These are phyloP conservation scores for Penicillium riverlandense DNA, from an alignment of 495 filamentous ascomycete species.

Conservation along the genomic window DNA sequence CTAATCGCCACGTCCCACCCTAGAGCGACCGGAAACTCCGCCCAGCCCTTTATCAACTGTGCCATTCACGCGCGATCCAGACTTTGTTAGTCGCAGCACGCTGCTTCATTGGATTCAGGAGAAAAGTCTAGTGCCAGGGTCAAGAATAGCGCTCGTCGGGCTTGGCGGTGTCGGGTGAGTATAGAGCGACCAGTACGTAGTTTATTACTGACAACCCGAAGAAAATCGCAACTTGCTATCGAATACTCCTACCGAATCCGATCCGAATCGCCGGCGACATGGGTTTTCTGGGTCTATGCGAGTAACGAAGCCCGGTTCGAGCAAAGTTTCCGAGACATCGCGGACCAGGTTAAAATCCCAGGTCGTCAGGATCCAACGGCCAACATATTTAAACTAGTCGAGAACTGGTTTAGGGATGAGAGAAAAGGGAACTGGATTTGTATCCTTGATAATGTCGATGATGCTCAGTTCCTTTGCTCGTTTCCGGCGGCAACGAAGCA, in stretches of 20 bases:
- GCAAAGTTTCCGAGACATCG: conserved; percentile 31
- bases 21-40: conserved; percentile 6
- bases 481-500: too few relatives aligned
- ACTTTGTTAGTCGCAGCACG: conserved; percentile 20
- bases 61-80: conserved; percentile 22
- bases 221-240: conserved; percentile 34
- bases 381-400: conserved; percentile 32
- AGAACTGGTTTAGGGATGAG: conserved; percentile 20
- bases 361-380: conserved; percentile 26
- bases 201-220: conserved; percentile 8
- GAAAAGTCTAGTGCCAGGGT: conserved; percentile 15
- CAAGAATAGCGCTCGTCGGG: conserved; percentile 11
- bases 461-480: too few relatives aligned
- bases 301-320: conserved; percentile 30
- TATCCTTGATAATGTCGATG: too few relatives aligned
- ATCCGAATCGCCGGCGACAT: conserved; percentile 28
- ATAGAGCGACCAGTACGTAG: background rate
- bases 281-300: conserved; percentile 46
- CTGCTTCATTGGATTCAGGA: conserved; percentile 16
- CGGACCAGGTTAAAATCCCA: conserved; percentile 25
- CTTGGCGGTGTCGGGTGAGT: conserved; percentile 11
- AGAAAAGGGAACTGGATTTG: too few relatives aligned
- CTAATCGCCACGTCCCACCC: background rate
- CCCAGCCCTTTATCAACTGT: conserved; percentile 10
- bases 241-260: conserved; percentile 28